Base-by-base conservation (phyloP, 2,329 filamentous ascomycete genomes). In the Aphanoascus verrucosus region DNA sequence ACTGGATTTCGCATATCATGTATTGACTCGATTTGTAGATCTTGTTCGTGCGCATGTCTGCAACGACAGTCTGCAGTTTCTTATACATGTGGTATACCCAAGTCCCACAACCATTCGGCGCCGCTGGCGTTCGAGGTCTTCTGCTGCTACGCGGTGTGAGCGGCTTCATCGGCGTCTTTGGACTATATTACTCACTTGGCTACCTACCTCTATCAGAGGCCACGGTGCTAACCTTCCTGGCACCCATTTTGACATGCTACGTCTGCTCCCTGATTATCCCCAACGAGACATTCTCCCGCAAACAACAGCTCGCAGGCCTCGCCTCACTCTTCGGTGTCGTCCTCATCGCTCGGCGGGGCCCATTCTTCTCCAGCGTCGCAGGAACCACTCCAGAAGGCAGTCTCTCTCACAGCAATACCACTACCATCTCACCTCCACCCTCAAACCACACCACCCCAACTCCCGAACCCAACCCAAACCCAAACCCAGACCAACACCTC, bases 151-250 rank as follows among this genome's bases (percentile, higher is more conserved):
- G 89, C 61, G 87, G 86, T 0, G 66, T 86, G 1, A 77, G 77
- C 31, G 89, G 88, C 11, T 84, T 84, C 68, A 85, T 88, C 65
- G 88, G 87, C 9, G 84, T 94, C 3, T 90, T 84, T 65, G 85
- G 85, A 35, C 79, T 93, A 70, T 94, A 83, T 61, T 83, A 83
- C 62, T 84, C 81, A 6, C 71, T 86, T 54, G 78, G 86, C 64
- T 94, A 94, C 62, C 78, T 95, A 2, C 86, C 88, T 0, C 77
- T 95, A 1, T 85, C 88, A 14, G 89, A 95, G 65, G 88, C 89
- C 1, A 93, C 87, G 0, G 89, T 95, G 34, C 84, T 96, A 51
- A 93, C 88, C 7, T 96, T 95, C 65, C 76, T 95, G 5, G 81
- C 85, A 0, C 90, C 90, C 0, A 84, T 84, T 12, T 75, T 94